Evolutionary conservation across 768 basidiomycete species (phyloP).

Genomic region (Phylloporus scabripes): DNA sequence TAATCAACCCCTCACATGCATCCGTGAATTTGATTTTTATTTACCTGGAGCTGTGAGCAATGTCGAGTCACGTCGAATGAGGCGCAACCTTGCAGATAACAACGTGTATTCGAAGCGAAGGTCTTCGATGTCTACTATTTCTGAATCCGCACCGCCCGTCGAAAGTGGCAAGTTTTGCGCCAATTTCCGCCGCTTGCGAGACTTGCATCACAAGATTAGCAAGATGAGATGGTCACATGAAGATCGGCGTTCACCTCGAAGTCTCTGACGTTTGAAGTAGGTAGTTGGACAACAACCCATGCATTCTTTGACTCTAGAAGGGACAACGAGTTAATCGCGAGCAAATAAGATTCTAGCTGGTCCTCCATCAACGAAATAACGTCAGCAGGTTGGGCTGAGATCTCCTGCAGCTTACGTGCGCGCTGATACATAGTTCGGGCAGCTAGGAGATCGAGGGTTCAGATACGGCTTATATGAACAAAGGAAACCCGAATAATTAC

Average conservation of each 20-base stretch:
- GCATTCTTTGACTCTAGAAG: conserved; percentile 76
- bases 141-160: conserved; percentile 57
- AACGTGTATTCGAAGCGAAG: conserved; percentile 74
- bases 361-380: conserved; percentile 51
- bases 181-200: conserved; percentile 66
- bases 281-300: conserved; percentile 69
- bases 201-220: conserved; percentile 35
- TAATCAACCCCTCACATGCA: conserved; percentile 9
- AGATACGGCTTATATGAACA: conserved; percentile 11
- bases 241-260: conserved; percentile 38
- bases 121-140: conserved; percentile 75
- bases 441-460: conserved; percentile 46
- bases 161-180: conserved; percentile 74
- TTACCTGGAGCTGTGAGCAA: conserved; percentile 61
- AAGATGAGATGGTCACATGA: conserved; percentile 12
- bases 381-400: conserved; percentile 31
- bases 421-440: conserved; percentile 92
- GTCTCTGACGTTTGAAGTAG: conserved; percentile 41
- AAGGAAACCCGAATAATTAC: conserved; percentile 42
- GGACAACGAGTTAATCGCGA: conserved; percentile 85
- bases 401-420: conserved; percentile 64
- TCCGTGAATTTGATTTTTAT: conserved; percentile 20
- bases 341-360: conserved; percentile 73
- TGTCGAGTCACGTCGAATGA: conserved; percentile 62
- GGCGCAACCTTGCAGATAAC: conserved; percentile 70